A percentile compares a stretch with the other conserved stretches of the same genome.
Evolutionary conservation across 352 stramenopile genomes (phyloP).

Genomic region (Pythium folliculosum): DNA sequence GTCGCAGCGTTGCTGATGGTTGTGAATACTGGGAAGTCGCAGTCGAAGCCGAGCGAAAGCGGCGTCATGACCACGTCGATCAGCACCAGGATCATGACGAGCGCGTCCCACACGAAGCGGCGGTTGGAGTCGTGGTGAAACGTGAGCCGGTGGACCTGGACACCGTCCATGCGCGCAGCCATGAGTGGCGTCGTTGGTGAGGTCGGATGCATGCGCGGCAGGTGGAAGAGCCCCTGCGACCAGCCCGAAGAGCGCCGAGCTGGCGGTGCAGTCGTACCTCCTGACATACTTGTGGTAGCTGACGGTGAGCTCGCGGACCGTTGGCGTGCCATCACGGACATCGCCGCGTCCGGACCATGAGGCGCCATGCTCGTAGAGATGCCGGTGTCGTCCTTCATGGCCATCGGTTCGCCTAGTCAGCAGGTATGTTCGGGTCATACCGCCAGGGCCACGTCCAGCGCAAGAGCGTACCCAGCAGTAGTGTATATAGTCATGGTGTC

Average conservation of each 20-base stretch:
- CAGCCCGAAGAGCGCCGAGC: background rate
- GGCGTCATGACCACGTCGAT: slow-evolving; percentile 58
- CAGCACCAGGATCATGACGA: slow-evolving; percentile 58
- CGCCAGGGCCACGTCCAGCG: too few relatives aligned
- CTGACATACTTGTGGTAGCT: background rate
- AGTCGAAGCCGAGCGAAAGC: slow-evolving; percentile 52
- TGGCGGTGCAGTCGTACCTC: background rate
- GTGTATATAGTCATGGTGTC: background rate
- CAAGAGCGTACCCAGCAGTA: background rate
- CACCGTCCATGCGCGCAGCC: slow-evolving; percentile 37
- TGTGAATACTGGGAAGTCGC: slow-evolving; percentile 28
- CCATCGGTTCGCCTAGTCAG: too few relatives aligned
- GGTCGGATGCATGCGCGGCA: slow-evolving; percentile 7
- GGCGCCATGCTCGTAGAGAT: background rate
- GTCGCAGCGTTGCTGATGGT: slow-evolving; percentile 41
- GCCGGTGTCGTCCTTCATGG: background rate
- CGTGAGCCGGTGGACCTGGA: slow-evolving; percentile 38
- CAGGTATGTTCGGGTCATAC: too few relatives aligned
- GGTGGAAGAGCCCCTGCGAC: slow-evolving; percentile 2
- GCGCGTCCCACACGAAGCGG: slow-evolving; percentile 48
- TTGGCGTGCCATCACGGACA: slow-evolving; percentile 38
- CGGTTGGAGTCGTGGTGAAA: slow-evolving; percentile 50
- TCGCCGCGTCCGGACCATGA: slow-evolving; percentile 9
- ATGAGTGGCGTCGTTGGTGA: slow-evolving; percentile 40
- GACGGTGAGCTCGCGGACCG: slow-evolving; percentile 29